Percentiles rank a stretch among this genome's conserved stretches.
These are phyloP conservation scores for Botryosphaeria dothidea DNA, from an alignment of 2,329 filamentous ascomycete genomes.

Conservation along the genomic window DNA sequence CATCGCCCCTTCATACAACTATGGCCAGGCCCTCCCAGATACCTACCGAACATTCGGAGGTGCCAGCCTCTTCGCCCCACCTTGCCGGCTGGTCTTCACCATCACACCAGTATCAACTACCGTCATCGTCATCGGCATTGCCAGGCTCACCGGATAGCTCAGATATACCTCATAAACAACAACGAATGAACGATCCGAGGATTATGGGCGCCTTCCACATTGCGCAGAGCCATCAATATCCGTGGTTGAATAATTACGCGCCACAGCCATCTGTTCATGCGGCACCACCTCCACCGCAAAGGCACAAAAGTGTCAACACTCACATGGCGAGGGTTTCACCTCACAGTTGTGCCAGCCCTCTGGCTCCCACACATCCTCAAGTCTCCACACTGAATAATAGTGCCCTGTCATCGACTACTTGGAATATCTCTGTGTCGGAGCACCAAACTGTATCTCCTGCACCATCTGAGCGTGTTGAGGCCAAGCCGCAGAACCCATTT, in stretches of 20 bases:
- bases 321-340: neutral
- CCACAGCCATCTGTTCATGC: neutral
- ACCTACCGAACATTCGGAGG: neutral
- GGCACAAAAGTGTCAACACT: too few species aligned
- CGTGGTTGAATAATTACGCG: neutral
- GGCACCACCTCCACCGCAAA: neutral
- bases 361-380: neutral
- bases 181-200: slow-evolving; percentile 21
- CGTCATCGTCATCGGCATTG: neutral
- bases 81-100: neutral
- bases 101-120: neutral
- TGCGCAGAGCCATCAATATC: neutral
- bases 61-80: neutral
- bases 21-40: neutral
- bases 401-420: neutral
- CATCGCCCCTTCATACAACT: neutral
- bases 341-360: neutral
- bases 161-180: neutral
- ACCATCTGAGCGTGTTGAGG: neutral
- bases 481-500: slow-evolving; percentile 7
- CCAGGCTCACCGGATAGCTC: neutral
- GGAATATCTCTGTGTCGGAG: neutral
- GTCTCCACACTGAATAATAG: neutral
- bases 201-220: slow-evolving; percentile 19
- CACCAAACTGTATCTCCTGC: neutral